A percentile compares a stretch with the other conserved stretches of the same genome.
These are phyloP conservation scores for Elaeis oleifera DNA, from an alignment of 202 grass and related monocot genomes.

Conservation along the genomic window DNA sequence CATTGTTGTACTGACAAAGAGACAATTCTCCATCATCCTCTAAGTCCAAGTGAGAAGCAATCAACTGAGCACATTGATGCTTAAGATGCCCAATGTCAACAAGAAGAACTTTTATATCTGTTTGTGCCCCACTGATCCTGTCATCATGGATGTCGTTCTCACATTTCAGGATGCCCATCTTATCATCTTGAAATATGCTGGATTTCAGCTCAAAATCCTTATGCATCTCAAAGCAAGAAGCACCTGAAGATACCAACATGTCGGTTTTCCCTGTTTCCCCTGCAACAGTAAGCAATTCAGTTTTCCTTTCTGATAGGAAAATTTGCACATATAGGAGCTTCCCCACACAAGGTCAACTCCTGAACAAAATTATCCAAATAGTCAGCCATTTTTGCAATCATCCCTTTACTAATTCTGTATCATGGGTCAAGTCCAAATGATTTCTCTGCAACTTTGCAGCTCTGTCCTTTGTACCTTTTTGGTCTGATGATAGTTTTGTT, in stretches of 20 bases:
- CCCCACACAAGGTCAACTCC: constrained; percentile 13
- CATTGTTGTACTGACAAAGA: background rate
- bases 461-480: background rate
- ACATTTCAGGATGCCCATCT: background rate
- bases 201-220: background rate
- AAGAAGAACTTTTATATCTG: constrained; percentile 12
- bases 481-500: constrained; percentile 11
- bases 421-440: constrained; percentile 2
- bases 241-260: constrained; percentile 5
- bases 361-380: constrained; percentile 19
- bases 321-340: constrained; percentile 3
- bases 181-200: background rate
- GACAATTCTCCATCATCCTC: background rate
- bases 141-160: background rate
- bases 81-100: constrained; percentile 25
- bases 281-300: background rate
- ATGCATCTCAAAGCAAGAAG: background rate
- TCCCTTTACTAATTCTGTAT: constrained; percentile 16
- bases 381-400: constrained; percentile 12
- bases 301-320: constrained; percentile 1
- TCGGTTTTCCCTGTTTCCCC: constrained; percentile 1
- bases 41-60: constrained; percentile 12
- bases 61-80: constrained; percentile 14
- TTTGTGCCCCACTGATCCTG: background rate
- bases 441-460: constrained; percentile 19